phyloP scores from a whole-genome alignment of 1,284 basidiomycete species.

The Malassezia psittaci region DNA sequence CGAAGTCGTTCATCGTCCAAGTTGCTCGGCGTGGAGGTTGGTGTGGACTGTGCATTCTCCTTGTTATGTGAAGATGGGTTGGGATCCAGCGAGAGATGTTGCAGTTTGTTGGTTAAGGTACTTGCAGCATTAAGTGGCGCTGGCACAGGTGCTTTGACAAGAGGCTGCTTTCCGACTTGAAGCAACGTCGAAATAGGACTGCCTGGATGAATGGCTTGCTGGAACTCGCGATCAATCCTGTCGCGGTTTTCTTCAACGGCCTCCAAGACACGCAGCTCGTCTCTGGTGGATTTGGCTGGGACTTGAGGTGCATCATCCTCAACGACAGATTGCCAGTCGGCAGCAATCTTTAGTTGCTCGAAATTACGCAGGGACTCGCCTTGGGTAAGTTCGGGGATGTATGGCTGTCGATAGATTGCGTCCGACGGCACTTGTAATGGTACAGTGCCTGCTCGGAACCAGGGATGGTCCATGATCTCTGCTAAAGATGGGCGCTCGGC shows the following conservation, averaged over 20 bases:
- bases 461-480: conserved; percentile 73
- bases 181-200: conserved; percentile 86
- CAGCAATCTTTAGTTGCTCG: conserved; percentile 31
- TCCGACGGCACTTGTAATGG: conserved; percentile 69
- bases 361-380: conserved; percentile 31
- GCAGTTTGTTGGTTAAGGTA: conserved; percentile 23
- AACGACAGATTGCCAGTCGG: conserved; percentile 28
- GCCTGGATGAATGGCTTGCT: conserved; percentile 85
- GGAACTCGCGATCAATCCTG: conserved; percentile 73
- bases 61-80: conserved; percentile 20
- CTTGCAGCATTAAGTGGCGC: conserved; percentile 3
- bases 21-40: conserved; percentile 12
- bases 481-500: conserved; percentile 67
- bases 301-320: conserved; percentile 20
- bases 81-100: conserved; percentile 10
- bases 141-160: conserved; percentile 29
- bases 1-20: conserved; percentile 31
- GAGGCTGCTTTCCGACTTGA: conserved; percentile 46
- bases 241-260: conserved; percentile 40
- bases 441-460: conserved; percentile 72
- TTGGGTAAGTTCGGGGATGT: conserved; percentile 55
- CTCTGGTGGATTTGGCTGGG: conserved; percentile 11
- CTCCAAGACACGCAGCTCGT: conserved; percentile 29
- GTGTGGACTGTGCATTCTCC: conserved; percentile 23
- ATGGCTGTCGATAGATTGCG: conserved; percentile 64